Percentiles rank a stretch among this genome's conserved stretches.
Conservation (phyloP, 805 yeast species). For the Middelhovenomyces tepae region DNA sequence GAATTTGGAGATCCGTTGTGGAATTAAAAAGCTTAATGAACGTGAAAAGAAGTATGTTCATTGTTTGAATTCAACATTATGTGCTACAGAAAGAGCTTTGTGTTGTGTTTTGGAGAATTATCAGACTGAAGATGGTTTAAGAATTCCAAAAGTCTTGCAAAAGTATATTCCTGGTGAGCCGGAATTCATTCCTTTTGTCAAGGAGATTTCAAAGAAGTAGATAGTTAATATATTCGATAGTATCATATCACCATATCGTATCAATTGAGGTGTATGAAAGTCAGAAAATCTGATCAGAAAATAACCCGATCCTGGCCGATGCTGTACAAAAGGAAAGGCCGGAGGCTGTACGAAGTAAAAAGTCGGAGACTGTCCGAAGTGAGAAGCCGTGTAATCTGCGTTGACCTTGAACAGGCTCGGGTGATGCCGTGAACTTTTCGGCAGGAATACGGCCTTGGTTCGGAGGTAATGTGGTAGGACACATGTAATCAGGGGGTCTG, state of each 20-base stretch:
- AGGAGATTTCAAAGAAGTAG: slow-evolving; percentile 93
- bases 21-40: slow-evolving; percentile 91
- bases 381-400: too few species aligned
- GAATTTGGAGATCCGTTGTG: slow-evolving; percentile 97
- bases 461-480: too few species aligned
- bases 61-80: slow-evolving; percentile 92
- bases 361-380: too few species aligned
- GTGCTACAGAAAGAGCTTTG: slow-evolving; percentile 97
- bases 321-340: too few species aligned
- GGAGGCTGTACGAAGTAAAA: too few species aligned
- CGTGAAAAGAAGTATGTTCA: slow-evolving; percentile 96
- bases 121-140: slow-evolving; percentile 93
- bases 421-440: too few species aligned
- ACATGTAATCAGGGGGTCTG: too few species aligned
- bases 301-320: slow-evolving; percentile 1
- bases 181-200: slow-evolving; percentile 83
- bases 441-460: too few species aligned
- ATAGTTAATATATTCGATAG: too few species aligned
- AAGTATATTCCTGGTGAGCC: slow-evolving; percentile 98
- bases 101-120: slow-evolving; percentile 97
- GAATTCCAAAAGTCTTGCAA: slow-evolving; percentile 90
- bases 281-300: slow-evolving; percentile 25
- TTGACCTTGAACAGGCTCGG: too few species aligned
- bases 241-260: too few species aligned
- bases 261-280: slow-evolving; percentile 72